These are phyloP conservation scores for Yamadazyma mexicana DNA, from an alignment of 1,139 yeast genomes.

Conservation along the genomic window DNA sequence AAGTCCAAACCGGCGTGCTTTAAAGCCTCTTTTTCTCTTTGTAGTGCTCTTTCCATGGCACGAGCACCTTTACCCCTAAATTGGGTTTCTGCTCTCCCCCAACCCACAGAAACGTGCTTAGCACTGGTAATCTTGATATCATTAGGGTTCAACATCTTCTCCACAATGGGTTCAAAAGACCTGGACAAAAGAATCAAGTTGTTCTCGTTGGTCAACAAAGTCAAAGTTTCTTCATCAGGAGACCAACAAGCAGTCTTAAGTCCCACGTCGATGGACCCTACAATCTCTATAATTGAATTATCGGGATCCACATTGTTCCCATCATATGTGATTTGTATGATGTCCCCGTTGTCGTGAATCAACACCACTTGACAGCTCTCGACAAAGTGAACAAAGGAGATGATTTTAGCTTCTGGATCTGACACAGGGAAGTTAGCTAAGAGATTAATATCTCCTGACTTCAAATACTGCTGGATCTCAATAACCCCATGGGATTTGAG, in stretches of 20 bases:
- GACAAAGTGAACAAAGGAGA: constrained; percentile 63
- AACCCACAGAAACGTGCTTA: constrained; percentile 93
- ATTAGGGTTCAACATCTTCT: constrained; percentile 53
- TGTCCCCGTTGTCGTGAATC: constrained; percentile 67
- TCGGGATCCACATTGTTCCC: constrained; percentile 48
- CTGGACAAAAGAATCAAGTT: constrained; percentile 71
- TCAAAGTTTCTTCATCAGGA: constrained; percentile 84
- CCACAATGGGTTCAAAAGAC: constrained; percentile 77
- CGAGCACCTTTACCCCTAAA: constrained; percentile 92
- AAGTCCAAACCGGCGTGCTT: constrained; percentile 68
- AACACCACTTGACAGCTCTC: constrained; percentile 63
- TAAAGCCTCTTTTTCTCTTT: constrained; percentile 60
- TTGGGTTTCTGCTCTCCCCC: constrained; percentile 98
- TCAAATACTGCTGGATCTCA: constrained; percentile 53
- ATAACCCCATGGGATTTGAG: constrained; percentile 58
- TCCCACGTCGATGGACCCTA: constrained; percentile 83
- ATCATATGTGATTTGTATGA: constrained; percentile 66
- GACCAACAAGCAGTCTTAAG: constrained; percentile 82
- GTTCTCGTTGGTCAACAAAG: constrained; percentile 63
- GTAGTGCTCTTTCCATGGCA: constrained; percentile 74
- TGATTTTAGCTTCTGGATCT: constrained; percentile 19
- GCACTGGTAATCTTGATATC: constrained; percentile 65
- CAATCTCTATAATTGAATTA: constrained; percentile 64
- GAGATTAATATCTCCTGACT: constrained; percentile 52
- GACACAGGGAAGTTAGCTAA: constrained; percentile 57